Evolutionary conservation across 805 yeast species (phyloP), one percentile per base, ranked within the genome.

Genomic region (Candida adriatica): DNA sequence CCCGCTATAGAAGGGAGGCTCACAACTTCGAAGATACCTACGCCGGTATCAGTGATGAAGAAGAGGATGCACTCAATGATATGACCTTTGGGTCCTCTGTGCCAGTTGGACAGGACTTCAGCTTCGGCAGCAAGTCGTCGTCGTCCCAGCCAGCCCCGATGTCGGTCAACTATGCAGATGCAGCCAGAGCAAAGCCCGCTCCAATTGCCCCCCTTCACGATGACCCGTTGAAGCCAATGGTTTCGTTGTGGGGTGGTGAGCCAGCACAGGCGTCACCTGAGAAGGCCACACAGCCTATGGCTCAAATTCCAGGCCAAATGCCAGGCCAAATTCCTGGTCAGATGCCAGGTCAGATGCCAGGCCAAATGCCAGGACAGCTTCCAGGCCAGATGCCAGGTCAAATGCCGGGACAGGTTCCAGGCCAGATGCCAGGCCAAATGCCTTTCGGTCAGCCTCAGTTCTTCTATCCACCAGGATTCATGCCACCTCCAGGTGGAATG

Each of bases 1-100:
- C 46, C 8, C 35, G 32, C 28, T 25, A 33, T 25, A 33, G 38
- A 29, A 32, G 24, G 24, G 49, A 47, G 46, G 62, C 71, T 8
- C 66, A 73, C 53, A 87, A 83, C 52, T 86, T 85, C 52, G 94
- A 86, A 48, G 94, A 86, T 20, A 77, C 90, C 13, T 83, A 82
- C 55, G 83, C 76, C 34, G 88, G 90, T 3, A 66, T 79, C 34
- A 39, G 45, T 13, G 94, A 85, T 20, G 83, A 75, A 35, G 79
- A 72, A 19, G 88, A 80, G 29, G 95, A 85, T 51, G 92, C 81
- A 23, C 66, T 79, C 44, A 83, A 84, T 51, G 83, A 75, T 41
- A 87, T 79, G 50, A 84, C 94, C 1, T 84, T 84, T 57, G 94
- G 92, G 17, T 62, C 57, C 24, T 65, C 61, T 27, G 65, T 63